Conservation (phyloP, 2,329 filamentous ascomycete genomes). For the Penicillium decumbens region DNA sequence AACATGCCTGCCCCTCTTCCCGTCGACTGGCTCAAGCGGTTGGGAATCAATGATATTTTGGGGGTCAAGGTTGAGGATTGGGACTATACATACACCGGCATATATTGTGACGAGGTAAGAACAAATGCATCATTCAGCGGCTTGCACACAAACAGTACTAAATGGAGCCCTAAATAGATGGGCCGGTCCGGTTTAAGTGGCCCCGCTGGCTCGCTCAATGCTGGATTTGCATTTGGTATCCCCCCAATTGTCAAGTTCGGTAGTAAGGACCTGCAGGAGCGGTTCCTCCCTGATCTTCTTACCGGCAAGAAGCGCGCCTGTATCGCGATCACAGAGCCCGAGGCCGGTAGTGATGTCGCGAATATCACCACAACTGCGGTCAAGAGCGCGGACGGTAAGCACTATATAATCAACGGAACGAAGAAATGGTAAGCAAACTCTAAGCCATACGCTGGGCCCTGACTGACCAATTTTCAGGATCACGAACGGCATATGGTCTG, state of each 20-base stretch:
- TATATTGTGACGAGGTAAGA: slow-evolving; percentile 62
- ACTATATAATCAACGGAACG: slow-evolving; percentile 67
- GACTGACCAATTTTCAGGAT: slow-evolving; percentile 45
- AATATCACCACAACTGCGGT: slow-evolving; percentile 65
- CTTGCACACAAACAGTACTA: not conserved
- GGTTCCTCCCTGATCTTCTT: slow-evolving; percentile 64
- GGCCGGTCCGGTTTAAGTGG: slow-evolving; percentile 60
- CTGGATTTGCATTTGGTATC: slow-evolving; percentile 67
- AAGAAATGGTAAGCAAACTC: slow-evolving; percentile 62
- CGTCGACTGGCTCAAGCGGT: slow-evolving; percentile 60
- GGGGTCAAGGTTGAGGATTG: slow-evolving; percentile 68
- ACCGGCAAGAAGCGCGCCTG: slow-evolving; percentile 63
- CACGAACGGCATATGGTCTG: slow-evolving; percentile 66
- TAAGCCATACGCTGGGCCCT: not conserved
- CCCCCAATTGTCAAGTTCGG: slow-evolving; percentile 69
- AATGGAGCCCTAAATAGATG: slow-evolving; percentile 46
- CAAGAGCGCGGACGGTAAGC: slow-evolving; percentile 58
- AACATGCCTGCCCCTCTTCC: slow-evolving; percentile 65
- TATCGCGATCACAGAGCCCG: slow-evolving; percentile 75
- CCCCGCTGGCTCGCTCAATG: slow-evolving; percentile 61
- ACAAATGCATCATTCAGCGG: no score
- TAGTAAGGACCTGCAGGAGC: slow-evolving; percentile 56
- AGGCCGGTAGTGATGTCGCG: slow-evolving; percentile 68
- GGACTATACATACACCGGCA: slow-evolving; percentile 65
- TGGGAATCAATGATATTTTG: slow-evolving; percentile 63